phyloP scores from a whole-genome alignment of 768 basidiomycete genomes.

The Mycena maculata region DNA sequence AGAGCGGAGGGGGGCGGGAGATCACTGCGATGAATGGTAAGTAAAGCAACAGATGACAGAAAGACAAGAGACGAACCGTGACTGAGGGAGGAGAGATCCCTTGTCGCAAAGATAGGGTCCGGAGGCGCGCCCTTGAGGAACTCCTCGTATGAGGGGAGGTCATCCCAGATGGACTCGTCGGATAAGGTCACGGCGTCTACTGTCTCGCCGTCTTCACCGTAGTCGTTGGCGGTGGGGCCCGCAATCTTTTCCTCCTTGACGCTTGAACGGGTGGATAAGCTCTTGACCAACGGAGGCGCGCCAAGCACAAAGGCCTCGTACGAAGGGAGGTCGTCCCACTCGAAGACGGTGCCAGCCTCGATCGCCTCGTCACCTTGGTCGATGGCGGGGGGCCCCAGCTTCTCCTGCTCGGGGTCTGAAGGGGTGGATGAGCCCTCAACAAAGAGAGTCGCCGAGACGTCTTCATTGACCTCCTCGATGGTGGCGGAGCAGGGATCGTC shows the following conservation, averaged over 20 bases:
- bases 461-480: not conserved
- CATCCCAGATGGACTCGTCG: not conserved
- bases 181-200: too few species aligned
- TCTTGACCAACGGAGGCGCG: too few species aligned
- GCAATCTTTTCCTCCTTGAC: not conserved
- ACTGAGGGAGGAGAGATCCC: not conserved
- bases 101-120: not conserved
- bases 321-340: too few species aligned
- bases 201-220: not conserved
- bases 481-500: not conserved
- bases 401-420: too few species aligned
- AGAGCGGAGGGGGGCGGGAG: not conserved
- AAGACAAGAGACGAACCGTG: not conserved
- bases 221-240: not conserved
- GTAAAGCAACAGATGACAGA: not conserved
- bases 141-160: not conserved
- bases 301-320: too few species aligned
- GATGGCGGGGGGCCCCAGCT: too few species aligned
- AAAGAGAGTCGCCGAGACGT: not conserved
- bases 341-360: too few species aligned
- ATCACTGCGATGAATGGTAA: not conserved
- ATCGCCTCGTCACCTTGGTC: too few species aligned
- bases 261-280: too few species aligned
- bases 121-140: not conserved
- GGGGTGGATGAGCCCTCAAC: too few species aligned